A percentile compares a stretch with the other conserved stretches of the same genome.
These are phyloP conservation scores for Lindgomyces ingoldianus DNA, from an alignment of 495 filamentous ascomycete genomes.

Conservation along the genomic window DNA sequence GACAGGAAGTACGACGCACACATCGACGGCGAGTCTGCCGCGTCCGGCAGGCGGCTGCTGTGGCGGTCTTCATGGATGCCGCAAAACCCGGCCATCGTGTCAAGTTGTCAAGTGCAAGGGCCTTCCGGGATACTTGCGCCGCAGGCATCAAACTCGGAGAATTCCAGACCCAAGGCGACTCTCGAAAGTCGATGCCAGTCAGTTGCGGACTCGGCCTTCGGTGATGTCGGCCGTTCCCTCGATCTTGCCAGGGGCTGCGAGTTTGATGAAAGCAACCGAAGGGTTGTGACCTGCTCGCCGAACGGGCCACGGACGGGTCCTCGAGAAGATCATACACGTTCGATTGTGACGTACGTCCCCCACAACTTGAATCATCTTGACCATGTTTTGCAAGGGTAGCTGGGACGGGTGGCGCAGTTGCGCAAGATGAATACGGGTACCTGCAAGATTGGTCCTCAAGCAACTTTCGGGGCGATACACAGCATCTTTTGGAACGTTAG, in stretches of 20 bases:
- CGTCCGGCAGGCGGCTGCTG: too few species aligned
- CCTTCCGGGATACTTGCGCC: too few species aligned
- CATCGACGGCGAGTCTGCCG: too few species aligned
- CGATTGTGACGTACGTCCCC: conserved; percentile 11
- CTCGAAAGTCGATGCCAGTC: neutral
- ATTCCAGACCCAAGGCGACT: neutral
- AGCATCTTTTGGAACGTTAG: neutral
- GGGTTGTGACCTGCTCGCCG: neutral
- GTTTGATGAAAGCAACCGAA: neutral
- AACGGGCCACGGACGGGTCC: neutral
- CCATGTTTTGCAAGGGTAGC: neutral
- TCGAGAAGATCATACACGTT: neutral
- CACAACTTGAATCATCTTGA: conserved; percentile 5
- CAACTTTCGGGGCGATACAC: neutral
- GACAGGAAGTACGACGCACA: too few species aligned
- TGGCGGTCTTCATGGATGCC: neutral
- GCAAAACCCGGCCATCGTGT: neutral
- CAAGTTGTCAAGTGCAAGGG: too few species aligned
- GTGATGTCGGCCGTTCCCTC: neutral
- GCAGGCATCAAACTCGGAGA: neutral
- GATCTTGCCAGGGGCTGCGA: neutral
- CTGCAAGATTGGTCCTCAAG: conserved; percentile 7
- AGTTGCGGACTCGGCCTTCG: neutral
- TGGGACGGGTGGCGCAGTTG: conserved; percentile 3
- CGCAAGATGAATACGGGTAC: conserved; percentile 11